A percentile compares a stretch with the other conserved stretches of the same genome.
These are phyloP conservation scores for Penicillium manginii DNA, from an alignment of 495 filamentous ascomycete species.

Conservation along the genomic window DNA sequence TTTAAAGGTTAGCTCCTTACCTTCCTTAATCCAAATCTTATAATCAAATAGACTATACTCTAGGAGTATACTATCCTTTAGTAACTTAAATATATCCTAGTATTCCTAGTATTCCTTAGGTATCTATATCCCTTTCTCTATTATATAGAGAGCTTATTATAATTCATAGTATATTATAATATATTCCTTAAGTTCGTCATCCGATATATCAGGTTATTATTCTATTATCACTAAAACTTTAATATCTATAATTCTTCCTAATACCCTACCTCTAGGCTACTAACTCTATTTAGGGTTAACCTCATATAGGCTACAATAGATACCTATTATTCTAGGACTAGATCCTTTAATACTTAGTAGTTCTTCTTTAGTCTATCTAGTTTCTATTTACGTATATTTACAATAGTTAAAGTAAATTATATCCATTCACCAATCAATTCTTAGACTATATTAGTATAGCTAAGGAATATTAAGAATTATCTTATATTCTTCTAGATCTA, in stretches of 20 bases:
- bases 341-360: neutral
- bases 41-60: constrained; percentile 1
- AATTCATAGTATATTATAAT: neutral
- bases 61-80: neutral
- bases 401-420: neutral
- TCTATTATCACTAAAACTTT: neutral
- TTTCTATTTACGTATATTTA: neutral
- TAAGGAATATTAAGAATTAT: neutral
- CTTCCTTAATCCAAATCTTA: neutral
- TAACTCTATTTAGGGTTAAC: neutral
- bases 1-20: neutral
- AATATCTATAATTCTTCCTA: neutral
- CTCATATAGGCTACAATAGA: neutral
- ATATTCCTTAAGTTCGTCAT: neutral
- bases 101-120: constrained; percentile 9
- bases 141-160: neutral
- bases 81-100: constrained; percentile 1
- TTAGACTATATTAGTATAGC: neutral
- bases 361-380: neutral
- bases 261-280: neutral
- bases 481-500: neutral
- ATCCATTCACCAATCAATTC: neutral
- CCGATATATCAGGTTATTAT: neutral
- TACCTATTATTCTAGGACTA: neutral
- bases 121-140: constrained; percentile 5